Conservation (phyloP, 2,329 filamentous ascomycete genomes). For the Botrytis tulipae region DNA sequence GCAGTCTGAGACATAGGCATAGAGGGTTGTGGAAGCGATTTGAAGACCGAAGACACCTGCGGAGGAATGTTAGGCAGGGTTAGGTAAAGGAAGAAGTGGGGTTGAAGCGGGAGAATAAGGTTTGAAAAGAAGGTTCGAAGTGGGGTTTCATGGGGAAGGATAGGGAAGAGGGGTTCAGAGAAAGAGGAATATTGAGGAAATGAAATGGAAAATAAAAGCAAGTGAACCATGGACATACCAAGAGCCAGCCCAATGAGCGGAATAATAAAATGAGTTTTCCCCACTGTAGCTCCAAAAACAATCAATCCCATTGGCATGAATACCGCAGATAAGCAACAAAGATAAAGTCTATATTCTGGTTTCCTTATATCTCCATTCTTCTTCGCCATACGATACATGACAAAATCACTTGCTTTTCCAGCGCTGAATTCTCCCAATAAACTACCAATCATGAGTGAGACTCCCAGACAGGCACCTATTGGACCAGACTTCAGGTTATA, state of each 20-base stretch:
- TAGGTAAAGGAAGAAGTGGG: neutral
- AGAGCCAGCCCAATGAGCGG: conserved; percentile 34
- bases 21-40: conserved; percentile 33
- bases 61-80: neutral
- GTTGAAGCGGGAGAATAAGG: conserved; percentile 27
- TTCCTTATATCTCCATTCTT: conserved; percentile 30
- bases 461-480: conserved; percentile 35
- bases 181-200: neutral
- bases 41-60: conserved; percentile 33
- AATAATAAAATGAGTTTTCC: conserved; percentile 26
- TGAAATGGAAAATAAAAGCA: neutral
- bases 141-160: neutral
- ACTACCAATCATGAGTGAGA: conserved; percentile 32
- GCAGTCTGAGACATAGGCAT: conserved; percentile 35
- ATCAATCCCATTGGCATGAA: conserved; percentile 36
- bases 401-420: conserved; percentile 30
- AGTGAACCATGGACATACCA: conserved; percentile 15
- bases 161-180: neutral
- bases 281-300: conserved; percentile 35
- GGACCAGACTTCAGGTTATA: conserved; percentile 31
- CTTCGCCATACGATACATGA: conserved; percentile 30
- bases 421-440: conserved; percentile 35
- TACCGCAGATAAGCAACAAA: conserved; percentile 30
- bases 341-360: conserved; percentile 35
- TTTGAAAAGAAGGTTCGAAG: conserved; percentile 25